These are phyloP conservation scores for Jamesozyma rosinii DNA, from an alignment of 805 yeast genomes.

Conservation along the genomic window DNA sequence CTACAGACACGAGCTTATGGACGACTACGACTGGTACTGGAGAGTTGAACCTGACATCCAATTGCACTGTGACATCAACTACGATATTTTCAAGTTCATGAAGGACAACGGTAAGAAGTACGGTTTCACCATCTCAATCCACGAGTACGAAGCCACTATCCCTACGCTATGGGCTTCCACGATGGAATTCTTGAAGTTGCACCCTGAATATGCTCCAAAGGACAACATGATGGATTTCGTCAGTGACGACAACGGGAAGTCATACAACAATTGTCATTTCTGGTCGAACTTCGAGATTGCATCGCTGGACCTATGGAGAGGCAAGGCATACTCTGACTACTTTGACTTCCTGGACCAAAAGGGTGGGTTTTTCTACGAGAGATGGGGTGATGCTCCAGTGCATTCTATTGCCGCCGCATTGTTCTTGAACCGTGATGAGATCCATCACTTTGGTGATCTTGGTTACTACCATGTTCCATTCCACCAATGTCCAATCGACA, in stretches of 20 bases:
- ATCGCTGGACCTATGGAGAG: constrained; percentile 63
- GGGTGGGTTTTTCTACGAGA: constrained; percentile 88
- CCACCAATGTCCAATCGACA: constrained; percentile 68
- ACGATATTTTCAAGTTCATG: constrained; percentile 77
- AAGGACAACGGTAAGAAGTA: constrained; percentile 63
- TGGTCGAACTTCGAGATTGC: constrained; percentile 90
- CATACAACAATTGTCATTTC: constrained; percentile 77
- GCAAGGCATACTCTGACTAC: constrained; percentile 58
- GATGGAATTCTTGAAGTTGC: constrained; percentile 44
- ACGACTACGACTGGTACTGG: constrained; percentile 86
- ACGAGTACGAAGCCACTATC: constrained; percentile 65
- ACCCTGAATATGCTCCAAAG: constrained; percentile 51
- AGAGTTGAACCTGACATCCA: constrained; percentile 84
- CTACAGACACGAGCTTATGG: constrained; percentile 64
- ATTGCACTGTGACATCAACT: constrained; percentile 73
- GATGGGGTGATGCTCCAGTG: constrained; percentile 94
- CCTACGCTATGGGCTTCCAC: constrained; percentile 71
- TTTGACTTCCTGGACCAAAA: constrained; percentile 66
- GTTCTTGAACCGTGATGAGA: constrained; percentile 56
- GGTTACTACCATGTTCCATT: constrained; percentile 82
- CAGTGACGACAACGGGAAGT: constrained; percentile 58
- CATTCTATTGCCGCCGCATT: constrained; percentile 82
- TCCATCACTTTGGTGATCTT: constrained; percentile 76
- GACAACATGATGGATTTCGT: constrained; percentile 63
- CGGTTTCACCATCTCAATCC: constrained; percentile 69